These are phyloP conservation scores for Acanthamoeba triangularis DNA, from an alignment of 208 protist genomes.

Conservation along the genomic window DNA sequence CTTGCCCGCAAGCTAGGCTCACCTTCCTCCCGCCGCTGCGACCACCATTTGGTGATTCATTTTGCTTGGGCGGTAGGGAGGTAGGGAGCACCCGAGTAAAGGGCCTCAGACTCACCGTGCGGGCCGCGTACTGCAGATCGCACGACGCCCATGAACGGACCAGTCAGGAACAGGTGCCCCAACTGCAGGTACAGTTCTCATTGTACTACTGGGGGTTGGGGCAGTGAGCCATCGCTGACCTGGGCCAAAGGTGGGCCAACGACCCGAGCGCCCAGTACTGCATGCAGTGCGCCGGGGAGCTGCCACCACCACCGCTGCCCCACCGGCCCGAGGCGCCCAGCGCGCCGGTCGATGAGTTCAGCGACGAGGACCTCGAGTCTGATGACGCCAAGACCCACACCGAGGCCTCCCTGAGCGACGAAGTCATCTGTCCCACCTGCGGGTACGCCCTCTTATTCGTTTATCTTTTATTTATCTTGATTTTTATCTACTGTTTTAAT, in stretches of 20 bases:
- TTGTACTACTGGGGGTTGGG: too few relatives aligned
- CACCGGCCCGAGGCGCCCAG: not conserved
- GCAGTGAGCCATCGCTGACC: too few relatives aligned
- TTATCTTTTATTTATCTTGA: not conserved
- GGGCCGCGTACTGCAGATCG: too few relatives aligned
- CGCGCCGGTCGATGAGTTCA: conserved; percentile 16
- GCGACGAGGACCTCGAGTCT: conserved; percentile 22
- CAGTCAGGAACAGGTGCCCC: not conserved
- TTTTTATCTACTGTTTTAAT: not conserved
- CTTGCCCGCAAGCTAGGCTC: too few relatives aligned
- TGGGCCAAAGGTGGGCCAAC: not conserved
- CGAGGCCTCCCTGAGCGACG: conserved; percentile 17
- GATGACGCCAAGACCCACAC: not conserved
- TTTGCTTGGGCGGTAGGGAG: too few relatives aligned
- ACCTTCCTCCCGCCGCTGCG: too few relatives aligned
- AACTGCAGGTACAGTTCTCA: not conserved
- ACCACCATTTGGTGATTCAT: too few relatives aligned
- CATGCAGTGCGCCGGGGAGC: conserved; percentile 6
- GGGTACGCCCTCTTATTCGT: not conserved
- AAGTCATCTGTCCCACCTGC: conserved; percentile 15
- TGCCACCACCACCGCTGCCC: not conserved
- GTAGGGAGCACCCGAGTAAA: too few relatives aligned
- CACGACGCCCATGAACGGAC: not conserved
- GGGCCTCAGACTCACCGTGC: too few relatives aligned
- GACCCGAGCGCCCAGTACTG: not conserved